A percentile compares a stretch with the other conserved stretches of the same genome.
Evolutionary conservation across 139 green algal species (phyloP).

Genomic region (Chlorella sp.): DNA sequence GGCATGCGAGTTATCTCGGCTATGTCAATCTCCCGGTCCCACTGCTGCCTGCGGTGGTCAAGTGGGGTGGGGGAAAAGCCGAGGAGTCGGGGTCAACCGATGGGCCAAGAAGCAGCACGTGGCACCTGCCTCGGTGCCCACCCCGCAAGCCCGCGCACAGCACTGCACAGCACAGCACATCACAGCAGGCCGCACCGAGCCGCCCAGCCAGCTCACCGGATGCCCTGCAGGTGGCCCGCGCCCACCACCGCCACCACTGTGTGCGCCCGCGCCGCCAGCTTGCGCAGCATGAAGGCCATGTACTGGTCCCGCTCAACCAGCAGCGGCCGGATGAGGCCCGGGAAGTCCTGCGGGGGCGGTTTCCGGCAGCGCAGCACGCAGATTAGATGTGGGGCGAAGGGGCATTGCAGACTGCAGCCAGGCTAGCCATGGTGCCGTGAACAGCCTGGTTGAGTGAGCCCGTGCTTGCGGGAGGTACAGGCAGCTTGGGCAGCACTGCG

Average conservation of each 20-base stretch:
- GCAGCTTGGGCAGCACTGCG: too few relatives aligned
- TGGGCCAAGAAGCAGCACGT: background rate
- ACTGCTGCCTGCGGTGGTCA: constrained; percentile 20
- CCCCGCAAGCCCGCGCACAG: background rate
- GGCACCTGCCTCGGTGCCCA: background rate
- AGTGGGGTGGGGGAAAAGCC: too few relatives aligned
- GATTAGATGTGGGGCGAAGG: background rate
- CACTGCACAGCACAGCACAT: background rate
- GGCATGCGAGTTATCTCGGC: constrained; percentile 33
- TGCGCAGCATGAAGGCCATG: constrained; percentile 46
- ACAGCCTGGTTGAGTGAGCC: too few relatives aligned
- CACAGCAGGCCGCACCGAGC: too few relatives aligned
- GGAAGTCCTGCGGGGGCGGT: constrained; percentile 39
- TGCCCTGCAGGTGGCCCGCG: constrained; percentile 52
- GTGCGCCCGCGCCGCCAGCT: constrained; percentile 9
- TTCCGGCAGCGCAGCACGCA: background rate
- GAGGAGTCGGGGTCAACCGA: too few relatives aligned
- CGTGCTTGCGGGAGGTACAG: too few relatives aligned
- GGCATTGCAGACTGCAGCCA: background rate
- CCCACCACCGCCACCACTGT: constrained; percentile 53
- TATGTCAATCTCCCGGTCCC: constrained; percentile 53
- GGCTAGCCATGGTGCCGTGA: too few relatives aligned
- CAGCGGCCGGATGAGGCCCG: constrained; percentile 47
- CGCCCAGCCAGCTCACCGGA: background rate
- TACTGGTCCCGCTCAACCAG: constrained; percentile 57